phyloP scores from a whole-genome alignment of 176 grass and related monocot genomes.

The Triticum monococcum region DNA sequence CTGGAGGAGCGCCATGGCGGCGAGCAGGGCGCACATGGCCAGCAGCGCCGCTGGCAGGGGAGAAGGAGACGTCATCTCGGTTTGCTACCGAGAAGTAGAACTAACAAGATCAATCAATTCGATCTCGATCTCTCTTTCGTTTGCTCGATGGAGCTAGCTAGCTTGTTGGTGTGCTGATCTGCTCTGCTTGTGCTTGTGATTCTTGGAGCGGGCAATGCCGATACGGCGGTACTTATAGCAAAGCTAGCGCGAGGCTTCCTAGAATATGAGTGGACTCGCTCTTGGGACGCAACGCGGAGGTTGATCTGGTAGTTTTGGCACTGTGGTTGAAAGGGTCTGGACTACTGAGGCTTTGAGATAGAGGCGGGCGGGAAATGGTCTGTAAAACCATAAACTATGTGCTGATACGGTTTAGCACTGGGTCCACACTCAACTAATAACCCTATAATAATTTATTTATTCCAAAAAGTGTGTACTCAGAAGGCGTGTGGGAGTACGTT shows the following conservation, averaged over 20 bases:
- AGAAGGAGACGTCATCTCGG: background rate
- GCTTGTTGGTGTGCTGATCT: background rate
- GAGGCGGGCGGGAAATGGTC: slow-evolving; percentile 9
- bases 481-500: background rate
- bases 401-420: background rate
- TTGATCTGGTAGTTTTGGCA: background rate
- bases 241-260: background rate
- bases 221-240: slow-evolving; percentile 26
- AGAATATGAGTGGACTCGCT: slow-evolving; percentile 19
- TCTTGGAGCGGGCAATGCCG: background rate
- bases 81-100: background rate
- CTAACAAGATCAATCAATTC: background rate
- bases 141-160: background rate
- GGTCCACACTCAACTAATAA: background rate
- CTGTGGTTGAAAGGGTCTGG: slow-evolving; percentile 14
- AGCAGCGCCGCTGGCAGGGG: background rate
- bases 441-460: too few species aligned
- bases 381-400: background rate
- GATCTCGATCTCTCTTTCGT: background rate
- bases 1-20: background rate
- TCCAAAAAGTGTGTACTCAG: too few species aligned
- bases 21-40: slow-evolving; percentile 23
- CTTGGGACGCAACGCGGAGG: background rate
- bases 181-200: background rate
- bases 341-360: background rate